Evolutionary conservation across 441 rosid genomes (phyloP).

Genomic region (Arabidopsis hybrid): DNA sequence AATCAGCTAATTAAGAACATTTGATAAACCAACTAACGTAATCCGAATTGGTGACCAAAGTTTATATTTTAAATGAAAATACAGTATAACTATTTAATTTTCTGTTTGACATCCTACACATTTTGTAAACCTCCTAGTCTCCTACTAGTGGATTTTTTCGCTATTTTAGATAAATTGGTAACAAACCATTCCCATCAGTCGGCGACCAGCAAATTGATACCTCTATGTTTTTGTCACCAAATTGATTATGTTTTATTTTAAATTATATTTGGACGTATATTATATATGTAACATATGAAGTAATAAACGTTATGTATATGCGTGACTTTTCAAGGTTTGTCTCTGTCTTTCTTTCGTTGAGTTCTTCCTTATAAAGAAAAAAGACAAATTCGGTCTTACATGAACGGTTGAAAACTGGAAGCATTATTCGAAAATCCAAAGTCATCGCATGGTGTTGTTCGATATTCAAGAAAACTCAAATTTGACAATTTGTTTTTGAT

Average conservation of each 20-base stretch:
- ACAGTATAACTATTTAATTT: not conserved
- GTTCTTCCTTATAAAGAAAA: conserved; percentile 6
- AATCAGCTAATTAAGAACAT: not conserved
- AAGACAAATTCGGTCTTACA: conserved; percentile 13
- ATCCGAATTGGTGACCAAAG: conserved; percentile 4
- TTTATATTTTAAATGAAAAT: not conserved
- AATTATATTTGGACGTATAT: not conserved
- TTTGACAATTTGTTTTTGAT: not conserved
- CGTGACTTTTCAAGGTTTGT: conserved; percentile 3
- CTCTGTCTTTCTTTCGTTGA: conserved; percentile 26
- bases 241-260: not conserved
- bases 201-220: conserved; percentile 4
- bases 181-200: conserved; percentile 9
- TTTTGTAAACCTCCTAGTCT: conserved; percentile 19
- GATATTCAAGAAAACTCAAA: conserved; percentile 29
- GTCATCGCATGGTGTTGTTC: conserved; percentile 16
- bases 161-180: conserved; percentile 6
- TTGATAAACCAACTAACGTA: conserved; percentile 10
- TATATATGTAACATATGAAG: not conserved
- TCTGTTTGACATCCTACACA: conserved; percentile 19
- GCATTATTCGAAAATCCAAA: conserved; percentile 7
- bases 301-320: conserved; percentile 14
- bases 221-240: not conserved
- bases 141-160: not conserved
- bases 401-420: conserved; percentile 23